These are phyloP conservation scores for Thalassiosira mediterranea DNA, from an alignment of 352 stramenopile genomes.

Conservation along the genomic window DNA sequence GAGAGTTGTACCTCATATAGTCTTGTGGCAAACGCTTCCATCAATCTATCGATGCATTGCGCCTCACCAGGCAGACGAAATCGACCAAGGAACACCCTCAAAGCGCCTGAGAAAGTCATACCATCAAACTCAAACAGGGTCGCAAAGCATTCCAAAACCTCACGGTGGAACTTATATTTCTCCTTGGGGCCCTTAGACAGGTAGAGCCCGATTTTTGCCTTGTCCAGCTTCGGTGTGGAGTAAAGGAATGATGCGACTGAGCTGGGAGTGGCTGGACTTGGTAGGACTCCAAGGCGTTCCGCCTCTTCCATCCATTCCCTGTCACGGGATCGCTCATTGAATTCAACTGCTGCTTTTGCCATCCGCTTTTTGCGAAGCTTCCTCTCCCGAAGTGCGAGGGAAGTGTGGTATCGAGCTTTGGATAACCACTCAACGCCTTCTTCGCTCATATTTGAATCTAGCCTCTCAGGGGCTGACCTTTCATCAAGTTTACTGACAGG, in stretches of 20 bases:
- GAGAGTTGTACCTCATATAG: constrained; percentile 86
- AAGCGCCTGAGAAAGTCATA: constrained; percentile 88
- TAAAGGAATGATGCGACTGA: constrained; percentile 92
- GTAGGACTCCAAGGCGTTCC: constrained; percentile 55
- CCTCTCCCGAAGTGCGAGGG: constrained; percentile 38
- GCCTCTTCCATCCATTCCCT: constrained; percentile 86
- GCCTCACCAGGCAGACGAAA: constrained; percentile 97
- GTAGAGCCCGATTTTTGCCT: constrained; percentile 95
- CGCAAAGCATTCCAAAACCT: constrained; percentile 85
- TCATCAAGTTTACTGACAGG: too few relatives aligned
- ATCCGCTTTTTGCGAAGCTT: constrained; percentile 54
- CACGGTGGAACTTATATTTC: constrained; percentile 95
- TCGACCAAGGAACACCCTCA: constrained; percentile 92
- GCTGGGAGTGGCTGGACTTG: constrained; percentile 44
- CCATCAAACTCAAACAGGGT: constrained; percentile 93
- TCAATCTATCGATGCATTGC: constrained; percentile 98
- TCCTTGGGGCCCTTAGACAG: constrained; percentile 93
- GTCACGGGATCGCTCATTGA: constrained; percentile 89
- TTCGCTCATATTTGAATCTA: constrained; percentile 39
- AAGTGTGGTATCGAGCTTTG: too few relatives aligned
- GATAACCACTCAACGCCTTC: constrained; percentile 26
- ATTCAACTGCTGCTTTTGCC: constrained; percentile 80
- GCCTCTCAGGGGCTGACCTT: too few relatives aligned
- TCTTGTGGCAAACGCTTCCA: constrained; percentile 94
- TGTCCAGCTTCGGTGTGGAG: constrained; percentile 91